phyloP scores from a whole-genome alignment of 805 yeast species.

The Lipomyces yamadae region DNA sequence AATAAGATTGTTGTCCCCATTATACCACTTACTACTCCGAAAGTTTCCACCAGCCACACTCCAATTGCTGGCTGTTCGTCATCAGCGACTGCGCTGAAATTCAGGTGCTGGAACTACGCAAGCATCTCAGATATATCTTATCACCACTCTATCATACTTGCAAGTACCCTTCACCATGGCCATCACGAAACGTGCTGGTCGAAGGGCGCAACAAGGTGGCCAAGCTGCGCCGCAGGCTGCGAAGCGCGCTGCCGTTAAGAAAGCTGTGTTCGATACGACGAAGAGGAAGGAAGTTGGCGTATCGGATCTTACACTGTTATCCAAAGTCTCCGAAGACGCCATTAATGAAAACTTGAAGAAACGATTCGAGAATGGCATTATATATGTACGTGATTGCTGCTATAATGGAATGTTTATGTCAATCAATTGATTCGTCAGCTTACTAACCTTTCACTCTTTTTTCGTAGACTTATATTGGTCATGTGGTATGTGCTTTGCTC shows the following conservation, averaged over 20 bases:
- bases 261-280: conserved; percentile 80
- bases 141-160: not conserved
- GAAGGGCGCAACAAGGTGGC: conserved; percentile 40
- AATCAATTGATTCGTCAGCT: not conserved
- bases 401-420: not conserved
- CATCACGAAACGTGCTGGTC: conserved; percentile 40
- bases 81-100: too few relatives aligned
- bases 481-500: conserved; percentile 43
- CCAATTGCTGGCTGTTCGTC: not conserved
- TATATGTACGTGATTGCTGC: conserved; percentile 56
- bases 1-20: too few relatives aligned
- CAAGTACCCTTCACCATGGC: conserved; percentile 29
- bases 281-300: conserved; percentile 99
- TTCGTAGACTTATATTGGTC: conserved; percentile 46
- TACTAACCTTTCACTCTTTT: conserved; percentile 8
- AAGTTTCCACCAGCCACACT: not conserved
- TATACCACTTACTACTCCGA: too few relatives aligned
- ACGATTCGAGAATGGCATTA: conserved; percentile 85
- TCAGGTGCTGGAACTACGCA: not conserved
- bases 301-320: conserved; percentile 85
- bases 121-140: not conserved
- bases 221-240: conserved; percentile 40
- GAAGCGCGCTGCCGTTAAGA: conserved; percentile 64
- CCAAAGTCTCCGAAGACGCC: conserved; percentile 87
- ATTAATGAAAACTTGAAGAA: conserved; percentile 90